Conservation (phyloP, 768 basidiomycete genomes). For the Tricholoma terreum region DNA sequence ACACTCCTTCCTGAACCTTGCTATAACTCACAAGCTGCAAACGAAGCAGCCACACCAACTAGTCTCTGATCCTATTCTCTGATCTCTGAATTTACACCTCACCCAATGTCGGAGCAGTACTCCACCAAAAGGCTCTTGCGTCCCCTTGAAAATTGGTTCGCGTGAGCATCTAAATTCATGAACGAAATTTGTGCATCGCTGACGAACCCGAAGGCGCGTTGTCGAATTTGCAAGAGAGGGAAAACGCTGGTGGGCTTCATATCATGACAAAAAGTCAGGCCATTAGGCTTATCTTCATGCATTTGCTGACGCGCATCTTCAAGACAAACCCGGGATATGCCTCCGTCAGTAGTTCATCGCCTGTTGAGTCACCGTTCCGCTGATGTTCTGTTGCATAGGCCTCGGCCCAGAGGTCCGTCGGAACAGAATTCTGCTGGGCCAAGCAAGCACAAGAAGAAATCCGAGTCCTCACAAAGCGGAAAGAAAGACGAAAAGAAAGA, state of each 20-base stretch:
- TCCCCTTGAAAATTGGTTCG: not conserved
- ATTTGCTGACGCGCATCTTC: not conserved
- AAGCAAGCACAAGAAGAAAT: not conserved
- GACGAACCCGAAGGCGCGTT: not conserved
- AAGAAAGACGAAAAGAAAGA: not conserved
- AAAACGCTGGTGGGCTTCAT: not conserved
- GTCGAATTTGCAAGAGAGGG: not conserved
- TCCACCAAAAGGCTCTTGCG: not conserved
- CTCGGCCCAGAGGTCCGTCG: not conserved
- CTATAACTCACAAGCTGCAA: not conserved
- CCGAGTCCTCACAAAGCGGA: not conserved
- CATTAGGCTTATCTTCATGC: not conserved
- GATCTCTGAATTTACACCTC: not conserved
- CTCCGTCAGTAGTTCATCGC: not conserved
- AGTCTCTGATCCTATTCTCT: not conserved
- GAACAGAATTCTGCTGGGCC: not conserved
- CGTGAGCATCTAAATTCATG: not conserved
- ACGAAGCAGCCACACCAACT: not conserved
- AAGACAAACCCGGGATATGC: not conserved
- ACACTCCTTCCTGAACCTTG: not conserved
- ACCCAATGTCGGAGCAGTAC: not conserved
- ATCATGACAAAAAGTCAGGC: not conserved
- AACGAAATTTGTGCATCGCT: not conserved
- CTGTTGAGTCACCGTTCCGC: not conserved
- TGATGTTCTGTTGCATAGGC: not conserved